Conservation (phyloP, 2,329 filamentous ascomycete genomes). For the Sporothrix phasma region DNA sequence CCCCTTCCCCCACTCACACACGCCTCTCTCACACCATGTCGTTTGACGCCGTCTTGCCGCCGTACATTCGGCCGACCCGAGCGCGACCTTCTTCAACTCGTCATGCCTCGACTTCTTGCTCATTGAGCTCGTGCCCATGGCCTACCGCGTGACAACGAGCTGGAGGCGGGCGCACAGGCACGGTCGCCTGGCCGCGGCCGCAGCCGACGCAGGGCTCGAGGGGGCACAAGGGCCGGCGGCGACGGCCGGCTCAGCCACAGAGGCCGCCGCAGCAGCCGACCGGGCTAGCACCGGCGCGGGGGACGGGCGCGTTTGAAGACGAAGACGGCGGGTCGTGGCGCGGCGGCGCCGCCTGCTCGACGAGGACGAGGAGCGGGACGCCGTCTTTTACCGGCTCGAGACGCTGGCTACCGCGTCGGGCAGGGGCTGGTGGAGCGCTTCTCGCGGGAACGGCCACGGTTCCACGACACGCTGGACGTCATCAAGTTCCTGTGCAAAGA, state of each 20-base stretch:
- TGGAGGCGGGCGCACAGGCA: constrained; percentile 38
- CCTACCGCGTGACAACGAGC: constrained; percentile 75
- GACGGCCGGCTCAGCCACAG: no score
- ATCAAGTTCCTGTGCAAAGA: constrained; percentile 99
- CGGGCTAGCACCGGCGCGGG: no score
- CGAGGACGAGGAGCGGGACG: constrained; percentile 75
- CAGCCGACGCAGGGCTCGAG: constrained; percentile 15
- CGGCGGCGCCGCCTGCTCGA: constrained; percentile 39
- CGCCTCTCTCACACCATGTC: constrained; percentile 44
- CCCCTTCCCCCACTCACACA: background rate
- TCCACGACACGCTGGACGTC: constrained; percentile 84
- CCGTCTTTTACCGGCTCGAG: constrained; percentile 77
- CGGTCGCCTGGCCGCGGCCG: constrained; percentile 30
- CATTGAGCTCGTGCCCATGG: constrained; percentile 92
- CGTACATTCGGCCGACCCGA: constrained; percentile 62
- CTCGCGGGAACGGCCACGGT: constrained; percentile 73
- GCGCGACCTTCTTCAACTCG: constrained; percentile 63
- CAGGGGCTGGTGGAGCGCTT: constrained; percentile 90
- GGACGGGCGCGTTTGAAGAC: no score
- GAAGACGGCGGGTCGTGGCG: constrained; percentile 6
- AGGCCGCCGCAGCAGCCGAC: no score
- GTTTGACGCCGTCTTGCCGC: constrained; percentile 59
- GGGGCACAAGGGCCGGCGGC: background rate
- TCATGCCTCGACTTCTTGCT: constrained; percentile 90
- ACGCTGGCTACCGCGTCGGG: constrained; percentile 77